A percentile compares a stretch with the other conserved stretches of the same genome.
These are phyloP conservation scores for Metschnikowia colocasiae DNA, from an alignment of 805 yeast genomes.

Conservation along the genomic window DNA sequence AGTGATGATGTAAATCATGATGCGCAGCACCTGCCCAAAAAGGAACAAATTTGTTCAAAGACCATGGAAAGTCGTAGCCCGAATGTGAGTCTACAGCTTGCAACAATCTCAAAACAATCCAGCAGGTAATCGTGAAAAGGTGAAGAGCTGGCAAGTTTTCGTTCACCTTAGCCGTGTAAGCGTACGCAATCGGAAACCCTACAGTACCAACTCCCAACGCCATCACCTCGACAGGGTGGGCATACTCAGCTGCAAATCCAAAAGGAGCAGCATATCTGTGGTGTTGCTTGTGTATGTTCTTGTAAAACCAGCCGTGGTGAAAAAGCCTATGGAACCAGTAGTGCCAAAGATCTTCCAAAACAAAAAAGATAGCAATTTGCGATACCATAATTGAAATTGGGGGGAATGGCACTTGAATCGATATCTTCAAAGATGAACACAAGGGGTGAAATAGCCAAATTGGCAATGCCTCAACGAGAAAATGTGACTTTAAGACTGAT, in stretches of 20 bases:
- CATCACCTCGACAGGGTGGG: constrained; percentile 92
- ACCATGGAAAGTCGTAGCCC: constrained; percentile 97
- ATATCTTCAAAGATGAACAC: constrained; percentile 76
- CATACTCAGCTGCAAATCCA: constrained; percentile 96
- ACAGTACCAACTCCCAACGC: constrained; percentile 93
- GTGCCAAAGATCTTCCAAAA: constrained; percentile 94
- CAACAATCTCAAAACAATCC: constrained; percentile 85
- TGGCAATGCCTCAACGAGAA: constrained; percentile 91
- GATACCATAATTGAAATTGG: constrained; percentile 48
- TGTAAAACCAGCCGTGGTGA: constrained; percentile 86
- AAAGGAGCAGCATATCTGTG: constrained; percentile 98
- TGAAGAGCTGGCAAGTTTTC: constrained; percentile 70
- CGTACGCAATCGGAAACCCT: constrained; percentile 74
- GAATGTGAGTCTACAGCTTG: constrained; percentile 98
- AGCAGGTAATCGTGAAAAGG: constrained; percentile 79
- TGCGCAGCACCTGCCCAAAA: constrained; percentile 99
- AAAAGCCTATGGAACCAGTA: constrained; percentile 91
- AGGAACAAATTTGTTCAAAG: constrained; percentile 86
- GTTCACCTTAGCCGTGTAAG: constrained; percentile 46
- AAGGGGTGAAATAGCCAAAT: constrained; percentile 97
- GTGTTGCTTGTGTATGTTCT: constrained; percentile 93
- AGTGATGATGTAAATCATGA: constrained; percentile 96
- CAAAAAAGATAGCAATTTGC: constrained; percentile 76
- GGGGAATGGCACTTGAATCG: constrained; percentile 84
- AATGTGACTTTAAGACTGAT: constrained; percentile 79